Base-by-base conservation (phyloP, 2,329 filamentous ascomycete genomes). In the Pseudocercospora fijiensis region DNA sequence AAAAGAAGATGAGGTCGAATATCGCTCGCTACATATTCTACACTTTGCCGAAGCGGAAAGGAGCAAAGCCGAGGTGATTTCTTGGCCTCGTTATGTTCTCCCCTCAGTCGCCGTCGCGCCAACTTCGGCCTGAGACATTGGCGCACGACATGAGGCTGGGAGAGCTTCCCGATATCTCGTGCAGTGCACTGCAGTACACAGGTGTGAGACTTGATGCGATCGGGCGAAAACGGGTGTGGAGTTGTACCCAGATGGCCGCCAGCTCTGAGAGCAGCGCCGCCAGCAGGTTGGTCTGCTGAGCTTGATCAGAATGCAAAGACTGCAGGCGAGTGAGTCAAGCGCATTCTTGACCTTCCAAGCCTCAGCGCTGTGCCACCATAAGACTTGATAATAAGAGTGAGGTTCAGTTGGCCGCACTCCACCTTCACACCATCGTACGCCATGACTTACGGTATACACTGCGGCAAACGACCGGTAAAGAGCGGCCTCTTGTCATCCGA, bases 401-500 rank as follows among this genome's bases (percentile, higher is more conserved):
- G 49, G 37, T 41, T 16, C 33, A 37, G 49, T 22, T 49, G 18
- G 18, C 45, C 45, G 18, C 18, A 49, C 24, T 56, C 52, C 27
- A 33, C 27, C 24, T 33, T 28, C 26, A 26, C 51, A 26, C 26
- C n/a, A 18, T 9, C n/a, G 16, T 57, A 27, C 55, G 55, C 55
- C 55, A 57, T 43, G 20, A 57, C 53, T 51, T 22, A n/a, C 52
- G n/a, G n/a, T n/a, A n/a, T 33, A 56, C n/a, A 47, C 18, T 24
- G 43, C 20, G 43, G 22, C 22, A 24, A 47, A 47, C 43, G 18
- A 47, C 18, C 7, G 10, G 52, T 11, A 28, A 28, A 28, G 11
- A 22, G 52, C 55, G 20, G 55, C 55, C 30, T 57, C 30, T 57
- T 43, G 55, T 57, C 55, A 37, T 22, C 43, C 55, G 55, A 10